phyloP scores from a whole-genome alignment of 208 protist genomes.

The Angomonas deanei region DNA sequence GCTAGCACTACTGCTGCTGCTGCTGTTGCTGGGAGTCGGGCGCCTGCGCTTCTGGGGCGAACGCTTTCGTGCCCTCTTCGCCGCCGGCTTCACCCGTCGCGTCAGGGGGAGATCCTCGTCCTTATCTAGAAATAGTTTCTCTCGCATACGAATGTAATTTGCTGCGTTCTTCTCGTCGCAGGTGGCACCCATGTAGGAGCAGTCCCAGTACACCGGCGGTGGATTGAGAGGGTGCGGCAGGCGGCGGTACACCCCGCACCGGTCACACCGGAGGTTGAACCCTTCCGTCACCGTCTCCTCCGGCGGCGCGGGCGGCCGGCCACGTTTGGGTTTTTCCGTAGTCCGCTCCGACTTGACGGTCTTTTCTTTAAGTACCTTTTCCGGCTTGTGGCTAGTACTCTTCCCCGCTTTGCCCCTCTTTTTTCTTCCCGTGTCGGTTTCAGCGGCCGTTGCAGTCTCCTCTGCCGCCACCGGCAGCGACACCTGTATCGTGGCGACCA shows the following conservation, averaged over 20 bases:
- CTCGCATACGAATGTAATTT: neutral
- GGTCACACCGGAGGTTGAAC: constrained; percentile 29
- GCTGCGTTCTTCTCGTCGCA: constrained; percentile 3
- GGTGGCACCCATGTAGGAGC: constrained; percentile 18
- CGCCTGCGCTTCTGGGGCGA: no score
- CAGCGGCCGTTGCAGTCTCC: neutral
- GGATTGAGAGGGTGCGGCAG: constrained; percentile 18
- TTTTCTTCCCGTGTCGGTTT: neutral
- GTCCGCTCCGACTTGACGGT: neutral
- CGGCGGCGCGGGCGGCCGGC: neutral
- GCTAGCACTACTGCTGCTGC: no score
- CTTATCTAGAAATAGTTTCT: no score
- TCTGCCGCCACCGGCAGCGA: no score
- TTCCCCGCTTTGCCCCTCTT: neutral
- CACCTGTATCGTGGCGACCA: neutral
- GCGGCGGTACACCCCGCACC: constrained; percentile 20
- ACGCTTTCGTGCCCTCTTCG: neutral
- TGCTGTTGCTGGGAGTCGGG: no score
- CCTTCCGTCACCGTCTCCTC: neutral
- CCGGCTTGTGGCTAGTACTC: no score
- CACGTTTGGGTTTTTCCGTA: neutral
- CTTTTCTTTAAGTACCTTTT: neutral
- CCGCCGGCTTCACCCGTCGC: neutral
- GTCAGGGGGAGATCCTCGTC: no score
- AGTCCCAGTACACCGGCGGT: constrained; percentile 29